Evolutionary conservation across 2,329 filamentous ascomycete species (phyloP).

Genomic region (Geoglossum cookeanum): DNA sequence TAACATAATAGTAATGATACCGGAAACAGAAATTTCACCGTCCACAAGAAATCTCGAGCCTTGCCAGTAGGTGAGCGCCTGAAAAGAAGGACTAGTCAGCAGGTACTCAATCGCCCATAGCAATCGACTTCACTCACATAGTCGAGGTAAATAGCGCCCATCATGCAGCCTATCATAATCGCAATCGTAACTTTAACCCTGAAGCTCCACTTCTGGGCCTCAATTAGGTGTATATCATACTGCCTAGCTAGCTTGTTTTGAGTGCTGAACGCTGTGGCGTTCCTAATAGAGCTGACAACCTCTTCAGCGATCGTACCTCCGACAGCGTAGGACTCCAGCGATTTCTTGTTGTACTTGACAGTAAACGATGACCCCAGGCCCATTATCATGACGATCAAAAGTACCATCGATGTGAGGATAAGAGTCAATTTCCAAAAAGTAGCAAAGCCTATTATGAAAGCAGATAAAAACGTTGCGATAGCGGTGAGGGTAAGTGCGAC

Average conservation of each 20-base stretch:
- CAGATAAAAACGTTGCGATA: conserved; percentile 64
- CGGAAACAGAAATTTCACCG: conserved; percentile 44
- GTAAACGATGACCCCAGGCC: conserved; percentile 54
- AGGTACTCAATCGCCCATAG: background rate
- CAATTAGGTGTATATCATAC: conserved; percentile 57
- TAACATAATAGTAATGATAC: conserved; percentile 72
- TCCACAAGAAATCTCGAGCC: conserved; percentile 55
- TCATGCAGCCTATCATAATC: conserved; percentile 67
- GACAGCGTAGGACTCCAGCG: conserved; percentile 59
- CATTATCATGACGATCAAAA: conserved; percentile 64
- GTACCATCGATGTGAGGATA: conserved; percentile 65
- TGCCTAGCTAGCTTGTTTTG: conserved; percentile 78
- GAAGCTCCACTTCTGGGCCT: conserved; percentile 58
- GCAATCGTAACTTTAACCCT: conserved; percentile 55
- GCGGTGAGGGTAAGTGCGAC: conserved; percentile 59
- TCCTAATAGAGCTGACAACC: conserved; percentile 82
- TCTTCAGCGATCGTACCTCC: conserved; percentile 86
- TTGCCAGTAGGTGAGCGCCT: conserved; percentile 69
- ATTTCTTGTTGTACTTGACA: conserved; percentile 61
- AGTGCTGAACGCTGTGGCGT: conserved; percentile 80
- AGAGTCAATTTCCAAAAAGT: conserved; percentile 87
- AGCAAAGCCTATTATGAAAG: conserved; percentile 78
- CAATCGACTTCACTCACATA: conserved; percentile 26
- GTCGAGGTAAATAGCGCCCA: conserved; percentile 68
- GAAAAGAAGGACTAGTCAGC: background rate